Base-by-base conservation (phyloP, 139 green algal genomes). In the Volvox reticuliferus region DNA sequence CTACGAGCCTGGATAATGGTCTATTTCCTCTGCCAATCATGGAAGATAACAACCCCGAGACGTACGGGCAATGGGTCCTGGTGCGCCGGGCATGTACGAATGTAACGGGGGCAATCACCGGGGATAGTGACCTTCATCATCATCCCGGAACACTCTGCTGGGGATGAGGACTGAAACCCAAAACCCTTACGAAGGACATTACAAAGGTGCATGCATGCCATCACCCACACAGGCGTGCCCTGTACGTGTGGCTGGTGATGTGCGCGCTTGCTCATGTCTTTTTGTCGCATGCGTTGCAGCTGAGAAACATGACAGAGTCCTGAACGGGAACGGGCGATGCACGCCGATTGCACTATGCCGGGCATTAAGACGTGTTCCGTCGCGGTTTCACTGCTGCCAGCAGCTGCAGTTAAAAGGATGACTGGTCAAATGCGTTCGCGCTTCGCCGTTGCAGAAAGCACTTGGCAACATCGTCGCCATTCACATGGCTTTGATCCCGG, bases 381-480 rank as follows among this genome's bases (percentile, higher is more conserved):
- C 9, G 44, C 9, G 44, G 44, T 55, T 55, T 55, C 44, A n/a
- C 44, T 55, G 9, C 44, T 55, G 44, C 44, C 44, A 55, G 44
- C 5, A 55, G 44, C 44, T 55, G 44, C 44, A 14, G 44, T 9
- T 55, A 5, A n/a, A n/a, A 55, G 44, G 44, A 5, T 9, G 9
- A 55, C 9, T 55, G 44, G 9, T 55, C 5, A 55, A 55, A 55
- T 55, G 44, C 44, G 44, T 26, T 75, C 22, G 22, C 22, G 22
- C 22, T 3, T 2, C 24, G 32, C 2, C 30, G 5, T 62, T 65
- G 20, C 85, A 89, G 85, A 90, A 76, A 77, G 75, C 73, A 18
- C 30, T 83, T 14, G 86, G 86, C 73, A 90, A 90, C 21, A 65
- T 90, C 33, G 86, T 90, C 0, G 86, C 86, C 12, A 76, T 90